Evolutionary conservation across 2,329 filamentous ascomycete species (phyloP).

Genomic region (Botrytis pseudocinerea): DNA sequence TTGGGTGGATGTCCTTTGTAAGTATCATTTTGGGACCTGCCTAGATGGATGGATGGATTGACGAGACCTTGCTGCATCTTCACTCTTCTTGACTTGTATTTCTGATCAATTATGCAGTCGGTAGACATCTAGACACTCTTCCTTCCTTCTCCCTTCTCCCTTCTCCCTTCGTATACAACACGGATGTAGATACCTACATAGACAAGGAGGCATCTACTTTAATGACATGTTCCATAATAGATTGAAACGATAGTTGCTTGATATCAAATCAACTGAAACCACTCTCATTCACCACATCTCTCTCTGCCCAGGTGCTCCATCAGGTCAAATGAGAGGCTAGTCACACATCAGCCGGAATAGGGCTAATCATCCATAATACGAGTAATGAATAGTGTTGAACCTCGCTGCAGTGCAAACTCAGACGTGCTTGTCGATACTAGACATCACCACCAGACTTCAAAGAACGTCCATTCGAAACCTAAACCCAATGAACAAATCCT

Average conservation of each 20-base stretch:
- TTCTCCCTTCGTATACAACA: no score
- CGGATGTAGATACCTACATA: no score
- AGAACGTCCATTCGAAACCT: not conserved
- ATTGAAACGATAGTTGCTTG: constrained; percentile 20
- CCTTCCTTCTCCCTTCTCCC: not conserved
- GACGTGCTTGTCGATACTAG: not conserved
- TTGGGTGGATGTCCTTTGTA: not conserved
- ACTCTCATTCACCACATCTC: not conserved
- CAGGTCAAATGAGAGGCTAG: not conserved
- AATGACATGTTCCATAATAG: constrained; percentile 4
- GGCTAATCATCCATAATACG: not conserved
- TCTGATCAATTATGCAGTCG: not conserved
- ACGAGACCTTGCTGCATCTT: not conserved
- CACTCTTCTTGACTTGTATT: not conserved
- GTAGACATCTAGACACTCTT: no score
- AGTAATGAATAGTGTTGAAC: not conserved
- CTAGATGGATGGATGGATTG: no score
- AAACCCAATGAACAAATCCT: not conserved
- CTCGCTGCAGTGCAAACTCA: not conserved
- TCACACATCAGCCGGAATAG: not conserved
- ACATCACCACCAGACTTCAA: not conserved
- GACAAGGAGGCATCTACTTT: not conserved
- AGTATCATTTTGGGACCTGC: not conserved
- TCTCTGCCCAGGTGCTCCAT: not conserved
- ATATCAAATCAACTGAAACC: constrained; percentile 18